Base-by-base conservation (phyloP, 345 rosid species). In the Fremontodendron californicum region DNA sequence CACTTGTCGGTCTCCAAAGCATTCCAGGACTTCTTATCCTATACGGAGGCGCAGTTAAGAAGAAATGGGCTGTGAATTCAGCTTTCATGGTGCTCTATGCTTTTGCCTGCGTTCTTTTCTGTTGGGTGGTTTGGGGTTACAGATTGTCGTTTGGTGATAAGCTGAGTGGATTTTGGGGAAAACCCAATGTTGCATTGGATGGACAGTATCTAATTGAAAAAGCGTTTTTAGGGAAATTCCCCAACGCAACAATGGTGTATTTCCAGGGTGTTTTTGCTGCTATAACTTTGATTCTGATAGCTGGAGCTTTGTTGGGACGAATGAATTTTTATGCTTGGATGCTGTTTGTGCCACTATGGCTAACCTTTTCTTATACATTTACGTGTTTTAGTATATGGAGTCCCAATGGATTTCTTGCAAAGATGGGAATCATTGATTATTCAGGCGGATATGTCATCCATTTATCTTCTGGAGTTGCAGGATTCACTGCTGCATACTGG, bases 31-130 rank as follows among this genome's bases (percentile, higher is more conserved):
- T 85, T 39, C 77, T 85, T 3, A 82, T 85, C 72, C 85, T 82
- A 18, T 85, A 85, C 66, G 85, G 88, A 15, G 77, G 88, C 75
- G 46, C 71, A 10, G 87, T 85, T 13, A 85, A 85, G 80, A 85
- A 85, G 80, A 85, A 80, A 76, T 83, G 86, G 86, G 86, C 86
- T 15, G 86, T 84, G 7, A 84, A 84, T 70, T 84, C 86, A 37
- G 86, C 88, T 58, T 85, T 85, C 86, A 85, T 85, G 88, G 88
- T 83, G 54, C 79, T 85, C 71, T 85, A 85, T 73, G 88, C 88
- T 71, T 85, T 82, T 37, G 85, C 88, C 21, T 81, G 79, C 46
- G 88, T 85, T 21, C 31, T 85, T 39, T 13, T 82, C 37, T 85
- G 88, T 51, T 85, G 88, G 85, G 86, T 83, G 62, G 12, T 9